phyloP scores from a whole-genome alignment of 2,329 filamentous ascomycete genomes.

The Colletotrichum camelliae region DNA sequence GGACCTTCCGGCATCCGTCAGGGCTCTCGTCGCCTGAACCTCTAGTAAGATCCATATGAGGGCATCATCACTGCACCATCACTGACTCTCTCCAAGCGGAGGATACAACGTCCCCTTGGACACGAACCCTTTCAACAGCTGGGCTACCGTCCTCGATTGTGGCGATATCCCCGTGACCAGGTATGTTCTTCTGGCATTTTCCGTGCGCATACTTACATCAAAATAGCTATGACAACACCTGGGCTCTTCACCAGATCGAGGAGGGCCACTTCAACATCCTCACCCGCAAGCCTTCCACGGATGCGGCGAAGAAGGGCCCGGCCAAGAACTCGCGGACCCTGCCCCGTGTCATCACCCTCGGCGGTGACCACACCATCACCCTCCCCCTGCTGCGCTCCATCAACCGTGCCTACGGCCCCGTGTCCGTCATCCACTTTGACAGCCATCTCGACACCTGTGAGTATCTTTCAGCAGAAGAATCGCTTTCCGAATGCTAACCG shows the following conservation, averaged over 20 bases:
- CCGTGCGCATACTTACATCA: neutral
- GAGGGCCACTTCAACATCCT: constrained; percentile 81
- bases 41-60: constrained; percentile 69
- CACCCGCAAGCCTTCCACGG: constrained; percentile 72
- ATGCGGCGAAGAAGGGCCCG: constrained; percentile 70
- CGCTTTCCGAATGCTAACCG: constrained; percentile 22
- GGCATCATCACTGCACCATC: constrained; percentile 29
- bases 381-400: constrained; percentile 64
- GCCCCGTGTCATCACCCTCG: constrained; percentile 80
- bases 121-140: constrained; percentile 82
- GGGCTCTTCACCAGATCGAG: constrained; percentile 83
- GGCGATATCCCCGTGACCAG: constrained; percentile 86
- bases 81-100: constrained; percentile 62
- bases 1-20: constrained; percentile 86
- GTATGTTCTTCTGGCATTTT: constrained; percentile 49
- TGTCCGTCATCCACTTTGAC: constrained; percentile 68
- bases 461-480: constrained; percentile 24
- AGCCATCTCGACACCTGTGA: constrained; percentile 71
- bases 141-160: constrained; percentile 82
- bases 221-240: constrained; percentile 78
- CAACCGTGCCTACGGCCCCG: constrained; percentile 65
- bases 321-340: constrained; percentile 77
- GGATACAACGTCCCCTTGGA: constrained; percentile 85
- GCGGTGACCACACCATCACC: constrained; percentile 68
- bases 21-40: constrained; percentile 83